Base-by-base conservation (phyloP, 768 basidiomycete genomes). In the Suillus cothurnatus region DNA sequence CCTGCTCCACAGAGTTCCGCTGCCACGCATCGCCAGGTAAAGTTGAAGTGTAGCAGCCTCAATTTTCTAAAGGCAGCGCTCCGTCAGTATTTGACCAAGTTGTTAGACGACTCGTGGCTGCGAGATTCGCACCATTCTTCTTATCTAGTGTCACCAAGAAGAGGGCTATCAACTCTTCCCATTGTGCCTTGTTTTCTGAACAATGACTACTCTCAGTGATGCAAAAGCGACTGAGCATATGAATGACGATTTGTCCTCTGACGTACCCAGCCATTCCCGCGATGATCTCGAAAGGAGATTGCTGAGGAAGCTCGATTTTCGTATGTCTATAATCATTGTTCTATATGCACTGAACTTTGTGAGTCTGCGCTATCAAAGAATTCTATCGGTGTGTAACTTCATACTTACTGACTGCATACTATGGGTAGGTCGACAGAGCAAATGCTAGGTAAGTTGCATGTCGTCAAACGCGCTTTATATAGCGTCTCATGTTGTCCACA, bases 301-400 rank as follows among this genome's bases (percentile, higher is more conserved):
- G 31, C 17, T 47, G 11, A 23, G 62, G 38, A 66, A 66, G 47
- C 62, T 66, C 19, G 65, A 66, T 49, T 31, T 66, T 21, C 55
- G 62, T 5, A 56, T 66, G 61, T 31, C 41, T 8, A 45, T 63
- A 26, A 12, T 66, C 26, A 53, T 66, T 21, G 28, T 66, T 57
- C 59, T 66, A 3, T 63, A 66, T 49, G 59, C 63, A 14, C 56
- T 66, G 19, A 66, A 66, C 57, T 65, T 62, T 36, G 64, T 65
- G 50, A 57, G 64, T 34, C 8, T 57, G 28, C 8, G 28, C 26
- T 61, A 52, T 36, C 26, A 15, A 12, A 1, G 47, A 49, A 14
- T 12, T 38, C 14, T 53, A 9, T 38, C 2, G 12, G 12, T 9
- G 23, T 41, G 19, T 26, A 23, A 36, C 14, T 5, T 60, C n/a